Percentiles rank a stretch among this genome's conserved stretches.
These are phyloP conservation scores for Nakataea oryzae DNA, from an alignment of 2,329 filamentous ascomycete species.

Conservation along the genomic window DNA sequence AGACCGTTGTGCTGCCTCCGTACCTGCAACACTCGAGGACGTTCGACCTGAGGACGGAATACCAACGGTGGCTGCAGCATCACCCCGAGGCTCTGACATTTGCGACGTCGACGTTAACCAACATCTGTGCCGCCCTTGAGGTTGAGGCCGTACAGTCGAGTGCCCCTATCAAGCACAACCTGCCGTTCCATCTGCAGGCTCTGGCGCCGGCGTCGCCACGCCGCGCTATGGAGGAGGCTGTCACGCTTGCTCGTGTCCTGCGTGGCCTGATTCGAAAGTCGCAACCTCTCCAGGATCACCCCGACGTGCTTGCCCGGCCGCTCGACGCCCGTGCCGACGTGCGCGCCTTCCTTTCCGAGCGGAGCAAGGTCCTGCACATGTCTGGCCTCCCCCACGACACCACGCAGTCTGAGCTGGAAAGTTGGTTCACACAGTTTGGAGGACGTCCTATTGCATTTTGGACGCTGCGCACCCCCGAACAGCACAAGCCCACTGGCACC, in stretches of 20 bases:
- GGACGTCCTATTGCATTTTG: constrained; percentile 97
- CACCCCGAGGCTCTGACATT: constrained; percentile 96
- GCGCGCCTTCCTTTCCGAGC: constrained; percentile 86
- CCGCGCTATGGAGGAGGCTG: constrained; percentile 93
- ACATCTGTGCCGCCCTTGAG: constrained; percentile 96
- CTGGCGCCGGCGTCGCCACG: constrained; percentile 90
- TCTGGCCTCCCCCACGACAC: constrained; percentile 95
- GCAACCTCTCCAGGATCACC: constrained; percentile 84
- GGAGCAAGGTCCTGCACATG: constrained; percentile 97
- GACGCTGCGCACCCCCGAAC: constrained; percentile 94
- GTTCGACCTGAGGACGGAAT: constrained; percentile 94
- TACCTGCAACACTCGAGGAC: constrained; percentile 97
- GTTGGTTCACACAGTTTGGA: constrained; percentile 98
- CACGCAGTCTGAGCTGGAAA: constrained; percentile 95
- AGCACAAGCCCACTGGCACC: constrained; percentile 98
- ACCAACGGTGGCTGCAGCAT: constrained; percentile 96
- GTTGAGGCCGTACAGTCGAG: constrained; percentile 96
- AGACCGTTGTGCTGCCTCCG: constrained; percentile 89
- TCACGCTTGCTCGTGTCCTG: constrained; percentile 86
- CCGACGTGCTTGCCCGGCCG: constrained; percentile 85
- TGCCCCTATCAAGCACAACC: constrained; percentile 96
- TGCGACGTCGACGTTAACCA: constrained; percentile 86
- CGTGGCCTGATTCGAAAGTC: constrained; percentile 92
- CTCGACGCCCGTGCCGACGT: constrained; percentile 97
- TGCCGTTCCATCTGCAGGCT: constrained; percentile 95